Conservation (phyloP, 805 yeast species). For the Myxozyma udenii region DNA sequence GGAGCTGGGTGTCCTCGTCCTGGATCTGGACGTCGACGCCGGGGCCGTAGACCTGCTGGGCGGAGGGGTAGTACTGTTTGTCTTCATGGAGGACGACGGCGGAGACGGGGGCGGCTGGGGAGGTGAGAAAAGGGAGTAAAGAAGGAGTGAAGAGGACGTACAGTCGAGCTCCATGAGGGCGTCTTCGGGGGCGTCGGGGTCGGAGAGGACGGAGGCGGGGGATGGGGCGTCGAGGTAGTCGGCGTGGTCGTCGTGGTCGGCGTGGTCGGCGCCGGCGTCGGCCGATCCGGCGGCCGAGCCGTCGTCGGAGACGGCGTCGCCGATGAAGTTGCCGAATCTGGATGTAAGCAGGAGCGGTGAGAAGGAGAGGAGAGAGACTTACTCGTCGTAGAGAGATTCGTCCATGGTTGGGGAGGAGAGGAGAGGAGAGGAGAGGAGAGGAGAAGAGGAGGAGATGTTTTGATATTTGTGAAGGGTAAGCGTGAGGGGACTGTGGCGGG, state of each 20-base stretch:
- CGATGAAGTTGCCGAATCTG: conserved; percentile 62
- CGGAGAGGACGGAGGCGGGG: too few species aligned
- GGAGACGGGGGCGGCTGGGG: conserved; percentile 19
- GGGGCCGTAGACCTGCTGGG: conserved; percentile 51
- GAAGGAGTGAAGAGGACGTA: neutral
- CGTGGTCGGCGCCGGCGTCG: conserved; percentile 35
- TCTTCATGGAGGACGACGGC: conserved; percentile 47
- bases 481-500: too few species aligned
- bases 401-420: conserved; percentile 39
- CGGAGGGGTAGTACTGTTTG: conserved; percentile 44
- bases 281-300: conserved; percentile 47
- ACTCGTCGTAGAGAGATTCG: conserved; percentile 74
- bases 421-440: too few species aligned
- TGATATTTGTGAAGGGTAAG: too few species aligned
- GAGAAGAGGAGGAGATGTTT: too few species aligned
- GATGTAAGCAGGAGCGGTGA: conserved; percentile 25
- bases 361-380: conserved; percentile 25
- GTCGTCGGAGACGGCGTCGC: conserved; percentile 48
- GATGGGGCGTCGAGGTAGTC: conserved; percentile 45
- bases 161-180: conserved; percentile 27
- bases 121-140: too few species aligned
- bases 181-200: conserved; percentile 15
- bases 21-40: conserved; percentile 65
- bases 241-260: conserved; percentile 47
- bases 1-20: conserved; percentile 51